A percentile compares a stretch with the other conserved stretches of the same genome.
Evolutionary conservation across 768 basidiomycete species (phyloP).

Genomic region (Termitomyces sp.): DNA sequence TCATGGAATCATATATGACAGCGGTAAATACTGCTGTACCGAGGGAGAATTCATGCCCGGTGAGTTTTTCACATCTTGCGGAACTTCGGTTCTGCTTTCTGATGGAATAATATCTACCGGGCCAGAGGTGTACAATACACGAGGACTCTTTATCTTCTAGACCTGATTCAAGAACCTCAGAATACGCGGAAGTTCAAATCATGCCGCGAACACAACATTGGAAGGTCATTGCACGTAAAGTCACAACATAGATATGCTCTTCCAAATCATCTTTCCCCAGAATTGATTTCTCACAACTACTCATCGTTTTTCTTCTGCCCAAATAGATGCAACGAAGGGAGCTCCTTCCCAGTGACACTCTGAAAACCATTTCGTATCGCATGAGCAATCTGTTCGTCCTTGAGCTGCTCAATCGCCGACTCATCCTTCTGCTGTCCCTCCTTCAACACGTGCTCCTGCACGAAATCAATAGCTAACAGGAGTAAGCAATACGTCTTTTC

Average conservation of each 20-base stretch:
- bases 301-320: neutral
- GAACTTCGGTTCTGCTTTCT: neutral
- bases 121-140: too few species aligned
- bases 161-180: too few species aligned
- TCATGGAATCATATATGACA: neutral
- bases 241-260: neutral
- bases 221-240: neutral
- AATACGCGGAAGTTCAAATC: neutral
- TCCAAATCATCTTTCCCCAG: neutral
- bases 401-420: constrained; percentile 31
- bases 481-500: neutral
- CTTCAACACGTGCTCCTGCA: constrained; percentile 34
- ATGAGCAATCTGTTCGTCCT: constrained; percentile 32
- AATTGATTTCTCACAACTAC: neutral
- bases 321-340: constrained; percentile 12
- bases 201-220: neutral
- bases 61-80: neutral
- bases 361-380: constrained; percentile 25
- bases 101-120: neutral
- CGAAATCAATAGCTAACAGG: constrained; percentile 29
- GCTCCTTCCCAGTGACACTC: constrained; percentile 26
- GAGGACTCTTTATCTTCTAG: too few species aligned
- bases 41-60: neutral
- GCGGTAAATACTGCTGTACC: neutral
- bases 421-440: constrained; percentile 32